phyloP scores from a whole-genome alignment of 345 rosid species.

The Citrus sp. region DNA sequence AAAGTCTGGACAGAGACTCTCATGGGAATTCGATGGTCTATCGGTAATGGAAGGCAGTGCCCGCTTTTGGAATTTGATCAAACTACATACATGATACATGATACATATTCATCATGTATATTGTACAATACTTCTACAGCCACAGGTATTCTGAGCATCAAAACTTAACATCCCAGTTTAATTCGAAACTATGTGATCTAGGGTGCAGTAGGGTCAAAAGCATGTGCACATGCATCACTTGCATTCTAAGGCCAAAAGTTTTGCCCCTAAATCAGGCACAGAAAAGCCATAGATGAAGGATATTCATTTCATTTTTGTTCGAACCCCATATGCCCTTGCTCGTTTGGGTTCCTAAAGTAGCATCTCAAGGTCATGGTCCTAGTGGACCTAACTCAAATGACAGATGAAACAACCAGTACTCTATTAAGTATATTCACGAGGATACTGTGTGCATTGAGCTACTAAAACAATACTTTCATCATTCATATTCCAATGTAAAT shows the following conservation, averaged over 20 bases:
- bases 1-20: no score
- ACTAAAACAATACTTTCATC: neutral
- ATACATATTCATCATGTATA: no score
- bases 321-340: conserved; percentile 4
- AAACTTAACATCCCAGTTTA: neutral
- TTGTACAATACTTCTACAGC: neutral
- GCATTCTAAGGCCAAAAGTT: conserved; percentile 1
- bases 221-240: conserved; percentile 15
- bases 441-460: neutral
- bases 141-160: conserved; percentile 8
- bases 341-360: neutral
- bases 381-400: conserved; percentile 2
- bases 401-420: neutral
- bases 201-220: conserved; percentile 15
- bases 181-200: neutral
- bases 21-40: no score
- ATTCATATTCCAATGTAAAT: neutral
- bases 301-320: neutral
- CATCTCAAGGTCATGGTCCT: neutral
- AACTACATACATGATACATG: no score
- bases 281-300: conserved; percentile 2
- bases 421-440: conserved; percentile 1
- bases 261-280: conserved; percentile 9
- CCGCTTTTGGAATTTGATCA: no score
- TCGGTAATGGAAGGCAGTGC: no score